Evolutionary conservation across 2,329 filamentous ascomycete genomes (phyloP).

Genomic region (Cryphonectria japonica): DNA sequence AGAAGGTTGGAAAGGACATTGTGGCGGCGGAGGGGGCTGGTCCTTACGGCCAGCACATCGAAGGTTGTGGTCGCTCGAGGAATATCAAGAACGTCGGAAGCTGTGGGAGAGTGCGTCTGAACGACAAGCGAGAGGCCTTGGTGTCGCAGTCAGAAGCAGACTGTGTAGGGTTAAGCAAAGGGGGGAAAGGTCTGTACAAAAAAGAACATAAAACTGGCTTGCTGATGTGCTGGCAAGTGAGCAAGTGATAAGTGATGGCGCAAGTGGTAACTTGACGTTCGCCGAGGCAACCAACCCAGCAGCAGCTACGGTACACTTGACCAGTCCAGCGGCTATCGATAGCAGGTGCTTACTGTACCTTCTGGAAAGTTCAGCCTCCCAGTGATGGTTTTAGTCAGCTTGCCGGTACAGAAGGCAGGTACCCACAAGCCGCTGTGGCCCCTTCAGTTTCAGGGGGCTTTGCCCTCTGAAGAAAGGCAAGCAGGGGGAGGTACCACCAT

Average conservation of each 20-base stretch:
- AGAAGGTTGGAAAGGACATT: constrained; percentile 89
- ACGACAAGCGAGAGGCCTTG: neutral
- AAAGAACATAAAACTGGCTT: neutral
- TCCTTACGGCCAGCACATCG: constrained; percentile 12
- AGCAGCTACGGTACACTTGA: neutral
- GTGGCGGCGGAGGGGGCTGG: constrained; percentile 29
- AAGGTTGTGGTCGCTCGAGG: constrained; percentile 5
- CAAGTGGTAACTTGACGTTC: neutral
- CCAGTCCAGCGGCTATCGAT: neutral
- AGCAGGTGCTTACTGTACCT: constrained; percentile 9
- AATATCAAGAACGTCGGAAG: neutral
- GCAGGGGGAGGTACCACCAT: neutral
- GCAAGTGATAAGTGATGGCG: neutral
- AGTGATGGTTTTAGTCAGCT: constrained; percentile 23
- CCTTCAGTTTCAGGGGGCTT: neutral
- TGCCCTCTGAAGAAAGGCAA: neutral
- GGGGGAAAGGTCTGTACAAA: neutral
- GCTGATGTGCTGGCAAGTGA: neutral
- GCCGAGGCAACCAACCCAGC: constrained; percentile 11
- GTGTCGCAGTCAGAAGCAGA: neutral
- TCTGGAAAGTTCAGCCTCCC: constrained; percentile 32
- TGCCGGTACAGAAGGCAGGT: neutral
- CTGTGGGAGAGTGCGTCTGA: neutral
- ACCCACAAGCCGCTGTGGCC: neutral
- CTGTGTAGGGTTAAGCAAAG: neutral